Percentiles rank a stretch among this genome's conserved stretches.
phyloP scores from a whole-genome alignment of 2,329 filamentous ascomycete genomes.

The Talaromyces marneffei region DNA sequence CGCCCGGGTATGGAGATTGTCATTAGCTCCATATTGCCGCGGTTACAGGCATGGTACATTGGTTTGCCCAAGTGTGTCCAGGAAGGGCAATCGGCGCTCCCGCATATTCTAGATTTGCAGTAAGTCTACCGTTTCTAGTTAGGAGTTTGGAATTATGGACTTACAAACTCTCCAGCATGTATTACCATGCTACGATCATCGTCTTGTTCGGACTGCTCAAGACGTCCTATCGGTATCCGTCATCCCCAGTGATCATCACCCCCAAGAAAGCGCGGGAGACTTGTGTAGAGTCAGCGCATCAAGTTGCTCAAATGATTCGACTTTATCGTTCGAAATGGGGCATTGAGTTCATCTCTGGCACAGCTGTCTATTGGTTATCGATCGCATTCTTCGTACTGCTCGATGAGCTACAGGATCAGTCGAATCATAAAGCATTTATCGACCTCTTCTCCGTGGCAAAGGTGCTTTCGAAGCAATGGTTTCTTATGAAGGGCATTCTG shows the following conservation, averaged over 20 bases:
- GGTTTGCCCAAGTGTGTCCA: slow-evolving; percentile 16
- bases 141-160: too few relatives aligned
- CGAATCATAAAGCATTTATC: slow-evolving; percentile 23
- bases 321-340: slow-evolving; percentile 26
- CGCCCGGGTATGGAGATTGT: slow-evolving; percentile 14
- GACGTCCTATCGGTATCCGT: slow-evolving; percentile 10
- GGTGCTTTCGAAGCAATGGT: slow-evolving; percentile 23
- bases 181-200: slow-evolving; percentile 35
- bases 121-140: too few relatives aligned
- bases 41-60: slow-evolving; percentile 18
- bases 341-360: slow-evolving; percentile 28
- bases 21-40: slow-evolving; percentile 17
- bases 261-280: slow-evolving; percentile 16
- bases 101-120: slow-evolving; percentile 23
- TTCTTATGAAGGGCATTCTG: slow-evolving; percentile 17
- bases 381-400: slow-evolving; percentile 26
- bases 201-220: slow-evolving; percentile 25
- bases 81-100: slow-evolving; percentile 12
- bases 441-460: slow-evolving; percentile 21
- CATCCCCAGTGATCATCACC: slow-evolving; percentile 8
- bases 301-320: slow-evolving; percentile 23
- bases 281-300: slow-evolving; percentile 23
- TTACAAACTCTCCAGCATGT: slow-evolving; percentile 26
- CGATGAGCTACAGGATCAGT: slow-evolving; percentile 19
- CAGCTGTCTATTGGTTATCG: slow-evolving; percentile 27